Conservation (phyloP, 805 yeast genomes). For the Hanseniaspora jakobsenii region DNA sequence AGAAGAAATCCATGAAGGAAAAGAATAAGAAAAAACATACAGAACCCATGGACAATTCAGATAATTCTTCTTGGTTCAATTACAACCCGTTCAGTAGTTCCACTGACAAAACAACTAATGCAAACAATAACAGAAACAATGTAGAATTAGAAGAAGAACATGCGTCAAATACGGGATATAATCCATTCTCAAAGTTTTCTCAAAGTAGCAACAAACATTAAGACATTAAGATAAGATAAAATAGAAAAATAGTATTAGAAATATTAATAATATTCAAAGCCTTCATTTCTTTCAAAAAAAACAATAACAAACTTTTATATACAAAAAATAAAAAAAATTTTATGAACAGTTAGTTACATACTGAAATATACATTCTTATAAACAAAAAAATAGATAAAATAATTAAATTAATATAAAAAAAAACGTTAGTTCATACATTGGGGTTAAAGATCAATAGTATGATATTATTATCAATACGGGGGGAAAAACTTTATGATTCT, state of each 20-base stretch:
- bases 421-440: no score
- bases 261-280: no score
- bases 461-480: no score
- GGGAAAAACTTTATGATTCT: no score
- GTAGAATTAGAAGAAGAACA: neutral
- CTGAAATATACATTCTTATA: no score
- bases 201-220: slow-evolving; percentile 3
- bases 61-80: slow-evolving; percentile 4
- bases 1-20: slow-evolving; percentile 1
- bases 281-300: no score
- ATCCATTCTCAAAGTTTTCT: slow-evolving; percentile 4
- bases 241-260: neutral
- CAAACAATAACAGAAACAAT: neutral
- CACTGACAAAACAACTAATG: neutral
- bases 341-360: no score
- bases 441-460: no score
- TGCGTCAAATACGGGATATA: neutral
- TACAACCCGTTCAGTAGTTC: slow-evolving; percentile 7
- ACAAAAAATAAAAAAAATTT: no score
- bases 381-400: no score
- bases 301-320: no score
- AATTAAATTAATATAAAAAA: no score
- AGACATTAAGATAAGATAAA: neutral
- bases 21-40: neutral
- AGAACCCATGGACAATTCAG: neutral